Conservation (phyloP, 2,329 filamentous ascomycete species). For the Colletotrichum horii region DNA sequence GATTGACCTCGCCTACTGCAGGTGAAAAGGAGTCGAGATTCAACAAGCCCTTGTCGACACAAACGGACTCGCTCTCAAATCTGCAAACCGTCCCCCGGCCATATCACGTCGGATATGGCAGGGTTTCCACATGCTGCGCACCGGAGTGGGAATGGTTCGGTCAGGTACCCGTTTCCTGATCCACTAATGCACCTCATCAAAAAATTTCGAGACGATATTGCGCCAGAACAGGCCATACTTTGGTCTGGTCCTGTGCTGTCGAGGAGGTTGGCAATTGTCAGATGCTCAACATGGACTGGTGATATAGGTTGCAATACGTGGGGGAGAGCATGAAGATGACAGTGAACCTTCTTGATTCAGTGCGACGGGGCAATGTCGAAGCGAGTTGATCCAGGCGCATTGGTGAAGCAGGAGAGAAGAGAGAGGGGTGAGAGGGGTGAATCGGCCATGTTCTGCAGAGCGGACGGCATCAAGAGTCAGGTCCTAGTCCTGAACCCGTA, state of each 20-base stretch:
- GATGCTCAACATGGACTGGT: neutral
- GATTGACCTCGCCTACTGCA: neutral
- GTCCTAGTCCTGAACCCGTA: neutral
- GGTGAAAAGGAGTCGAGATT: constrained; percentile 10
- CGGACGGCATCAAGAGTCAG: neutral
- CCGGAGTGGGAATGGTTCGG: constrained; percentile 17
- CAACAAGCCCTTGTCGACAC: constrained; percentile 3
- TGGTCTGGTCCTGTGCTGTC: neutral
- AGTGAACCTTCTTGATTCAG: neutral
- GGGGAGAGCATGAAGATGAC: neutral
- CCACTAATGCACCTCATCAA: constrained; percentile 22
- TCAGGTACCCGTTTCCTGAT: constrained; percentile 19
- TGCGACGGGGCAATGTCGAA: neutral
- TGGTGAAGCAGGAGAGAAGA: neutral
- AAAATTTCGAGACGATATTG: constrained; percentile 16
- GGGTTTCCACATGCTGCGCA: constrained; percentile 15
- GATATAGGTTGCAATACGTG: neutral
- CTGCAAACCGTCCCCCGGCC: constrained; percentile 9
- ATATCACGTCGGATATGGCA: constrained; percentile 17
- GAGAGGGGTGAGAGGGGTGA: neutral
- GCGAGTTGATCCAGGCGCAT: neutral
- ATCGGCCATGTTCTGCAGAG: neutral
- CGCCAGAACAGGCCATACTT: constrained; percentile 14
- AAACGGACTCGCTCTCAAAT: neutral
- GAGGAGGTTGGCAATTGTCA: neutral